These are phyloP conservation scores for Pseudozyma sp. DNA, from an alignment of 1,284 basidiomycete species.

Conservation along the genomic window DNA sequence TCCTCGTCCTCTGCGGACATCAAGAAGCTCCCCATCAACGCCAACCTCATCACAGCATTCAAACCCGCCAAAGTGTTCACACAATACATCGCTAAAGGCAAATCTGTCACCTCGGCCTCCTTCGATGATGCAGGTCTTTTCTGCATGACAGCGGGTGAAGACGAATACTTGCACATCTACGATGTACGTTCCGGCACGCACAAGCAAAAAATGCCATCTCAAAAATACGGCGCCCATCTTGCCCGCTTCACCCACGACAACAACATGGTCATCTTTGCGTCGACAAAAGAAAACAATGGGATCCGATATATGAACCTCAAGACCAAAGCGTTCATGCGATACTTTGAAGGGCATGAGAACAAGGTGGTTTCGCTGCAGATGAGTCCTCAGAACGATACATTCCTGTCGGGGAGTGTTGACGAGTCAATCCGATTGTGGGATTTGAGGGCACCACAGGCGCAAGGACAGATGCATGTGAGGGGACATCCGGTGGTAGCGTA, in stretches of 20 bases:
- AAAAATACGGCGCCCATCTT: constrained; percentile 95
- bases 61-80: constrained; percentile 88
- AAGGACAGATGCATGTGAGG: constrained; percentile 73
- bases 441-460: constrained; percentile 80
- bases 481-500: constrained; percentile 86
- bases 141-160: constrained; percentile 88
- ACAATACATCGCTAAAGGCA: constrained; percentile 70
- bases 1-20: constrained; percentile 14
- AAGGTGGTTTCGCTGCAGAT: constrained; percentile 89
- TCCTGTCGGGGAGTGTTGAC: constrained; percentile 93
- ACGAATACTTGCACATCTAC: constrained; percentile 91
- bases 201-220: constrained; percentile 83
- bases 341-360: constrained; percentile 91
- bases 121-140: constrained; percentile 92
- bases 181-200: constrained; percentile 87
- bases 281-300: constrained; percentile 92
- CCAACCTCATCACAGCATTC: constrained; percentile 69
- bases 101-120: constrained; percentile 79
- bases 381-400: constrained; percentile 91
- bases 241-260: constrained; percentile 93
- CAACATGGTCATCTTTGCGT: constrained; percentile 86
- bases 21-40: constrained; percentile 44
- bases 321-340: constrained; percentile 94
- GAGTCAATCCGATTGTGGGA: constrained; percentile 98
- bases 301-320: constrained; percentile 94